Evolutionary conservation across 352 stramenopile species (phyloP).

Genomic region (Phytophthora pisi): DNA sequence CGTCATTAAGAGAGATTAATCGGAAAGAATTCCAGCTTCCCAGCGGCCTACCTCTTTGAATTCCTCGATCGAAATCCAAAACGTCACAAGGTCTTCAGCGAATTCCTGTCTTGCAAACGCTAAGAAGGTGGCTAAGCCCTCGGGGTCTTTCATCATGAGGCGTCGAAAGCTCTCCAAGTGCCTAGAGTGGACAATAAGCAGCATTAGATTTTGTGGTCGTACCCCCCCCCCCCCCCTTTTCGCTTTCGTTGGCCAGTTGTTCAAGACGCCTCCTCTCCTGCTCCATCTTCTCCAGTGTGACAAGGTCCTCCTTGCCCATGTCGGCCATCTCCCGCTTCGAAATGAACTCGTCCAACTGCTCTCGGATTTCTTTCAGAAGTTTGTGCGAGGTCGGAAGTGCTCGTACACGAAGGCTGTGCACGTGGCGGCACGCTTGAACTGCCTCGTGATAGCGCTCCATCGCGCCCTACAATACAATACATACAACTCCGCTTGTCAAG

Average conservation of each 20-base stretch:
- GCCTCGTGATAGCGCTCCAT: conserved; percentile 33
- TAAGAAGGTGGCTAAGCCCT: conserved; percentile 42
- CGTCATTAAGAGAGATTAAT: too few species aligned
- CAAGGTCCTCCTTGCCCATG: conserved; percentile 41
- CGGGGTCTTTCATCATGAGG: conserved; percentile 45
- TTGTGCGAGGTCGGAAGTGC: conserved; percentile 15
- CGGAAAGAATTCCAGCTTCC: background rate
- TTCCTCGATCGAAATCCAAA: conserved; percentile 69
- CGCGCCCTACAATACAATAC: conserved; percentile 9
- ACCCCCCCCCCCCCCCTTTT: conserved; percentile 10
- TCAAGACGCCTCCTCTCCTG: conserved; percentile 27
- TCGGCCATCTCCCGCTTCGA: conserved; percentile 40
- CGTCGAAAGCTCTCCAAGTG: conserved; percentile 39
- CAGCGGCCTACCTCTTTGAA: conserved; percentile 46
- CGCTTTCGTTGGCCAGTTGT: conserved; percentile 29
- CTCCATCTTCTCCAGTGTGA: conserved; percentile 31
- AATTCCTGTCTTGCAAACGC: conserved; percentile 58
- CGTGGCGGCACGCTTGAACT: conserved; percentile 29
- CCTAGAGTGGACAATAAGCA: conserved; percentile 16
- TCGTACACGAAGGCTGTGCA: conserved; percentile 18
- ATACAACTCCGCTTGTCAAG: background rate
- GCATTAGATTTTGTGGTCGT: background rate
- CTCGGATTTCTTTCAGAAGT: conserved; percentile 24
- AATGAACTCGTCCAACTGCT: conserved; percentile 44
- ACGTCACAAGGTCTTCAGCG: conserved; percentile 55